Base-by-base conservation (phyloP, 805 yeast species). In the Candida alai region DNA sequence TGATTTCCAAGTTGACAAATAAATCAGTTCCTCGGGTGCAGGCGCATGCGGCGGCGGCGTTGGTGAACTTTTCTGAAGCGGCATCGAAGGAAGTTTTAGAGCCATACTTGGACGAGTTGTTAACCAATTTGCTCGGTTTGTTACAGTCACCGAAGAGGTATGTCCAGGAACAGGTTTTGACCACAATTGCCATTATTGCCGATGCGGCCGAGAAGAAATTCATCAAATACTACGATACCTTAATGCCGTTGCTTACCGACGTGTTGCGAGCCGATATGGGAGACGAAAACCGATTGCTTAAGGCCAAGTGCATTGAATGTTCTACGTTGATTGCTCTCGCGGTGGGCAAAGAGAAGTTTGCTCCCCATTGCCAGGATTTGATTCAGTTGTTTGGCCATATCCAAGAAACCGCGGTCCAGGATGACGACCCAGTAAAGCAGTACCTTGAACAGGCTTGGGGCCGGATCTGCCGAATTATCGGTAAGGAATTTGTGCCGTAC, bases 1-100 rank as follows among this genome's bases (percentile, higher is more conserved):
- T 93, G 44, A 84, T 93, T 35, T 78, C 94, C 9, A 86, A 76
- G 67, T 72, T 93, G 34, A 78, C 81, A 2, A 69, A 73, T 42
- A 73, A 73, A 43, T 77, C 87, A 31, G 89, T 82, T 37, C 90
- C 94, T 33, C 72, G 97, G 52, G 98, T 93, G 16, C 97, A 90
- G 64, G 86, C 96, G 0, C 98, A 93, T 54, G 97, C 97, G 12
- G 97, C 98, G 27, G 98, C 98, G 34, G 98, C 98, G 0, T 69
- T 90, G 49, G 97, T 93, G 29, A 93, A 93, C 57, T 93, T 93
- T 56, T 78, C 90, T 25, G 98, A 93, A 60, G 87, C 84, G 43
- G 96, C 97, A 2, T 65, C 85, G 5, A 84, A 86, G 52, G 95
- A 84, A 42, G 76, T 80, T 8, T 65, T 93, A 47, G 96, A 88